These are phyloP conservation scores for Stromatinia cepivora DNA, from an alignment of 2,329 filamentous ascomycete genomes.

Conservation along the genomic window DNA sequence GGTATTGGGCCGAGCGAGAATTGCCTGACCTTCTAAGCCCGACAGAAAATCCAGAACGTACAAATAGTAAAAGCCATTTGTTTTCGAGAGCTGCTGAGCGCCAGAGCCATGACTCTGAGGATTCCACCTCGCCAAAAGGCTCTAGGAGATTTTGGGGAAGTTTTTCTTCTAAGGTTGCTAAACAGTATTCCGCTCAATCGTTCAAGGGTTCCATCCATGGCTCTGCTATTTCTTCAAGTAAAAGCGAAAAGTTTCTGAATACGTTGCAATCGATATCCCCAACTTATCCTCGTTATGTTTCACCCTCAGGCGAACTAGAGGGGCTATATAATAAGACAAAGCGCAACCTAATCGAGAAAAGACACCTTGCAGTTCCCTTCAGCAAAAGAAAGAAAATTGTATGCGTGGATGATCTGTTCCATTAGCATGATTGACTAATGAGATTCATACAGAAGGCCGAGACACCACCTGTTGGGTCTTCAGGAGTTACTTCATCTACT, in stretches of 20 bases:
- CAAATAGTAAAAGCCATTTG: slow-evolving; percentile 2
- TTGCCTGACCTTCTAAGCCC: slow-evolving; percentile 23
- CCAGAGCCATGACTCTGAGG: slow-evolving; percentile 3
- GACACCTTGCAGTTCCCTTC: slow-evolving; percentile 25
- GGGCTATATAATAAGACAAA: slow-evolving; percentile 35
- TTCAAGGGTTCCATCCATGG: neutral
- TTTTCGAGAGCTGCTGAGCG: slow-evolving; percentile 4
- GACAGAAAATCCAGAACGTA: neutral
- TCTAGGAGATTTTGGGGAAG: slow-evolving; percentile 10
- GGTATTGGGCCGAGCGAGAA: slow-evolving; percentile 63
- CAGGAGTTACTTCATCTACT: slow-evolving; percentile 29
- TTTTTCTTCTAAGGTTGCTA: slow-evolving; percentile 14
- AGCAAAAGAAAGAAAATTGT: slow-evolving; percentile 25
- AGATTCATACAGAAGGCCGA: slow-evolving; percentile 1
- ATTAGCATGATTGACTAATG: neutral
- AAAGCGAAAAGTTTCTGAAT: slow-evolving; percentile 14
- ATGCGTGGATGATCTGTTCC: neutral
- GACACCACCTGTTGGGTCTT: slow-evolving; percentile 3
- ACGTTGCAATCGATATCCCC: slow-evolving; percentile 25
- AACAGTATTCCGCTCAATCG: slow-evolving; percentile 9
- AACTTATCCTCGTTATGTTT: slow-evolving; percentile 22
- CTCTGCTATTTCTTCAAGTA: slow-evolving; percentile 13
- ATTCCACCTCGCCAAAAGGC: slow-evolving; percentile 20
- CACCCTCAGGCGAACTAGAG: slow-evolving; percentile 22
- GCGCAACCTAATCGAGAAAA: slow-evolving; percentile 17